Percentiles rank a stretch among this genome's conserved stretches.
These are phyloP conservation scores for Anisodus tanguticus DNA, from an alignment of 257 asterid species.

Conservation along the genomic window DNA sequence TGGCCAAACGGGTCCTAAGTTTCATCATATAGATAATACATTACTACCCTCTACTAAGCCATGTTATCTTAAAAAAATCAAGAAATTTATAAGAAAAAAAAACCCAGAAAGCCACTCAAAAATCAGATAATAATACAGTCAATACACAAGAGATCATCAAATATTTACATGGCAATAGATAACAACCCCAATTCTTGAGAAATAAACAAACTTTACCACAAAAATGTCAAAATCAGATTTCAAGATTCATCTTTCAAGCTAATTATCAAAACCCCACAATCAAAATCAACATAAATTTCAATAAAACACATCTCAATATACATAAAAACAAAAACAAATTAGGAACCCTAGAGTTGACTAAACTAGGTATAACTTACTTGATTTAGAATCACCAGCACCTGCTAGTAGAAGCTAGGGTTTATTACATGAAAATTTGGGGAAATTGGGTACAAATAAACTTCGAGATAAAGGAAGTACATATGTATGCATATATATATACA, in stretches of 20 bases:
- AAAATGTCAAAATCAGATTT: not conserved
- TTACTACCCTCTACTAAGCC: not conserved
- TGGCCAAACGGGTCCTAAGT: too few relatives aligned
- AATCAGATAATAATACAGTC: not conserved
- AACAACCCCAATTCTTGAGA: slow-evolving; percentile 16
- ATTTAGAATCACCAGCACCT: slow-evolving; percentile 28
- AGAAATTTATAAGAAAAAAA: not conserved
- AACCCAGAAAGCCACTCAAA: not conserved
- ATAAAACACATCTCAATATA: not conserved
- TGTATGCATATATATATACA: not conserved
- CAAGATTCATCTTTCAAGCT: not conserved
- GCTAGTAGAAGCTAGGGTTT: slow-evolving; percentile 32
- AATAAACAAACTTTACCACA: slow-evolving; percentile 3
- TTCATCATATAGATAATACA: too few relatives aligned
- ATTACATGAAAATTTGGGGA: not conserved
- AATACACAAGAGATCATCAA: not conserved
- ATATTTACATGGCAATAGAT: not conserved
- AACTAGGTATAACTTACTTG: slow-evolving; percentile 14
- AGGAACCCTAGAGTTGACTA: slow-evolving; percentile 37
- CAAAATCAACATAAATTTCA: not conserved
- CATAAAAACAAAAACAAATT: not conserved
- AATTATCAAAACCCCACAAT: slow-evolving; percentile 20
- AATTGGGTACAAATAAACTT: slow-evolving; percentile 28
- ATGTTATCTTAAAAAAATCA: not conserved
- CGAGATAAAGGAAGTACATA: slow-evolving; percentile 29